Base-by-base conservation (phyloP, 1,284 basidiomycete species). In the Vanrija sp. region DNA sequence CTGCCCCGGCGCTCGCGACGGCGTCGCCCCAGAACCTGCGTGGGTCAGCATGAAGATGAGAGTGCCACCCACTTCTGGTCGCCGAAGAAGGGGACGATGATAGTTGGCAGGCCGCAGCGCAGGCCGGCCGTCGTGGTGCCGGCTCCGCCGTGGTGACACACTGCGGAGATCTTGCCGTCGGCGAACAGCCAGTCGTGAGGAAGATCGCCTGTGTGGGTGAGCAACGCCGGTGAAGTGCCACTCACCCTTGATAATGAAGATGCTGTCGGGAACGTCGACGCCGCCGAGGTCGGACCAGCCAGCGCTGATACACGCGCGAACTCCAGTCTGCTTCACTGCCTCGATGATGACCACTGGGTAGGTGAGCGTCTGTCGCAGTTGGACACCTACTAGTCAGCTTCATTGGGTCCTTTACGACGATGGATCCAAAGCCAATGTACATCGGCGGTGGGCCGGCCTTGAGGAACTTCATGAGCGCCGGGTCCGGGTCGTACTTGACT, bases 111-210 rank as follows among this genome's bases (percentile, higher is more conserved):
- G 0, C 85, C 85, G 48, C 83, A 82, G 1, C 81, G 75, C n/a
- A 86, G 69, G 3, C 84, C 83, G 8, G 83, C 82, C 0, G 84
- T 83, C 4, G 83, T 82, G 0, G 84, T 86, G 0, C 85, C 85
- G 3, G 85, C 84, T 3, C 73, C 84, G 5, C 85, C 85, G 62
- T 86, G 85, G 65, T 86, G 85, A 16, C 84, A 83, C 0, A 86
- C 84, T 0, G 84, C 84, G 18, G 80, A 73, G 1, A 86, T 83
- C 10, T 83, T 71, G 35, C 65, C 66, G 0, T 73, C 65, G 10
- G 81, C 80, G 61, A 86, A 87, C 4, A 87, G 75, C 85, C 85
- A 87, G 68, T 86, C 85, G 65, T 86, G 85, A 0, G 85, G 84
- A 1, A 86, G 79, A 54, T 82, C 82, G 5, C 31, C 31, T 31